phyloP scores from a whole-genome alignment of 2,329 filamentous ascomycete species.

The Phaeosphaeriaceae sp. region DNA sequence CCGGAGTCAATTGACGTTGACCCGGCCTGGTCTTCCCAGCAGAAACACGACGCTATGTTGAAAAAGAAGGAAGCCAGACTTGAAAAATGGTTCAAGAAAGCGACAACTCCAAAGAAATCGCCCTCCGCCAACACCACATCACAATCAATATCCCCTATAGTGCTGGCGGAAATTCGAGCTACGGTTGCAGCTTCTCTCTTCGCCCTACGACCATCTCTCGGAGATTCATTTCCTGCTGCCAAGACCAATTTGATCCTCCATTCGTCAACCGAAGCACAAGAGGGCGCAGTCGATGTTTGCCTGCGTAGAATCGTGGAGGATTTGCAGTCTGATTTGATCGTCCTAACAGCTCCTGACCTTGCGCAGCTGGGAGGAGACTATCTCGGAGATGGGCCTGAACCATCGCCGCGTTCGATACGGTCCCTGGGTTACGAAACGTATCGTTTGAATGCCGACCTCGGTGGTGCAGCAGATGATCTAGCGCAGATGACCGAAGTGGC shows the following conservation, averaged over 20 bases:
- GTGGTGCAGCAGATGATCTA: constrained; percentile 31
- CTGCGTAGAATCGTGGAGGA: constrained; percentile 69
- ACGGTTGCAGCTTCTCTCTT: constrained; percentile 59
- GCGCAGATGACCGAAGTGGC: constrained; percentile 46
- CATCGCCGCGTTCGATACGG: constrained; percentile 54
- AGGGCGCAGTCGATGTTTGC: constrained; percentile 64
- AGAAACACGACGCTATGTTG: constrained; percentile 15
- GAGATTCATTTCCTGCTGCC: constrained; percentile 54
- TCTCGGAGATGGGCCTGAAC: constrained; percentile 67
- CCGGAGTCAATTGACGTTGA: constrained; percentile 1
- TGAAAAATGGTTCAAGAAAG: constrained; percentile 19
- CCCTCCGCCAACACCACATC: constrained; percentile 14
- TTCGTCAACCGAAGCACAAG: constrained; percentile 64
- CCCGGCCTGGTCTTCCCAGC: constrained; percentile 9
- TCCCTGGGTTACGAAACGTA: constrained; percentile 65
- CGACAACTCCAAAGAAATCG: constrained; percentile 18
- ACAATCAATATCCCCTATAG: constrained; percentile 31
- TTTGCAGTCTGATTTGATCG: constrained; percentile 70
- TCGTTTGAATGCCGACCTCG: constrained; percentile 42
- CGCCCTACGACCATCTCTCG: constrained; percentile 39
- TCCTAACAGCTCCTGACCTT: constrained; percentile 72
- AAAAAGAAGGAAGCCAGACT: constrained; percentile 23
- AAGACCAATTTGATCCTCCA: constrained; percentile 67
- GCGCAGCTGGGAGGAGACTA: constrained; percentile 74
- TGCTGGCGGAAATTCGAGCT: constrained; percentile 56